These are phyloP conservation scores for Litchi chinensis DNA, from an alignment of 345 rosid genomes.

Conservation along the genomic window DNA sequence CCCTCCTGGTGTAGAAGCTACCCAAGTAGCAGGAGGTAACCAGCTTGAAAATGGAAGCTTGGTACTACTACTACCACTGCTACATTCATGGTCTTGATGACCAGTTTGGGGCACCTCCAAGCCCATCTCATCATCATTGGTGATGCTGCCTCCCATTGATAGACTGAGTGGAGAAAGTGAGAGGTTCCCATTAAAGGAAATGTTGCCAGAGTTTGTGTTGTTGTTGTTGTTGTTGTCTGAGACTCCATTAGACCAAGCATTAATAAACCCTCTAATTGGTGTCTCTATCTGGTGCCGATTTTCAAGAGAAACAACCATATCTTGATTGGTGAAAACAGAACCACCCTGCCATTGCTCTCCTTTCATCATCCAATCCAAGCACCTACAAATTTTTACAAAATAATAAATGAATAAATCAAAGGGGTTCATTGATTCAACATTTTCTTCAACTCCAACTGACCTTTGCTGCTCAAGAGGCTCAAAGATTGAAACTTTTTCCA, in stretches of 20 bases:
- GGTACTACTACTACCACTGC: neutral
- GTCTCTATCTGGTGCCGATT: slow-evolving; percentile 15
- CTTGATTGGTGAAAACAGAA: slow-evolving; percentile 23
- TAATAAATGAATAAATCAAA: no score
- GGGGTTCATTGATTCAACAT: neutral
- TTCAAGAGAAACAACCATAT: slow-evolving; percentile 24
- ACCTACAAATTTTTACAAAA: slow-evolving; percentile 22
- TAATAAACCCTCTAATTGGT: slow-evolving; percentile 48
- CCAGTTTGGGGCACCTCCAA: slow-evolving; percentile 33
- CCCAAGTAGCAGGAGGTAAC: slow-evolving; percentile 43
- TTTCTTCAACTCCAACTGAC: slow-evolving; percentile 15
- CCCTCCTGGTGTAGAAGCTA: slow-evolving; percentile 59
- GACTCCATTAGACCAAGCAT: slow-evolving; percentile 55
- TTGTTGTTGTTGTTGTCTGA: slow-evolving; percentile 28
- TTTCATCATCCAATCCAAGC: slow-evolving; percentile 41
- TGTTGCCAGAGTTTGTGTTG: slow-evolving; percentile 25
- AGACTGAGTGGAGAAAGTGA: slow-evolving; percentile 49
- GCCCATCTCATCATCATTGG: slow-evolving; percentile 44
- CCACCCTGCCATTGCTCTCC: slow-evolving; percentile 35
- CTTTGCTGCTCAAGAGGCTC: slow-evolving; percentile 34
- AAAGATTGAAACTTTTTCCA: slow-evolving; percentile 23
- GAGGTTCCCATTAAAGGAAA: slow-evolving; percentile 43
- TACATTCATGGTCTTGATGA: slow-evolving; percentile 32
- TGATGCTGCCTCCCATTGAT: slow-evolving; percentile 50
- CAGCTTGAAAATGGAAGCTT: slow-evolving; percentile 37